Percentiles rank a stretch among this genome's conserved stretches.
Conservation (phyloP, 768 basidiomycete species). For the Gelatoporia subvermispora region DNA sequence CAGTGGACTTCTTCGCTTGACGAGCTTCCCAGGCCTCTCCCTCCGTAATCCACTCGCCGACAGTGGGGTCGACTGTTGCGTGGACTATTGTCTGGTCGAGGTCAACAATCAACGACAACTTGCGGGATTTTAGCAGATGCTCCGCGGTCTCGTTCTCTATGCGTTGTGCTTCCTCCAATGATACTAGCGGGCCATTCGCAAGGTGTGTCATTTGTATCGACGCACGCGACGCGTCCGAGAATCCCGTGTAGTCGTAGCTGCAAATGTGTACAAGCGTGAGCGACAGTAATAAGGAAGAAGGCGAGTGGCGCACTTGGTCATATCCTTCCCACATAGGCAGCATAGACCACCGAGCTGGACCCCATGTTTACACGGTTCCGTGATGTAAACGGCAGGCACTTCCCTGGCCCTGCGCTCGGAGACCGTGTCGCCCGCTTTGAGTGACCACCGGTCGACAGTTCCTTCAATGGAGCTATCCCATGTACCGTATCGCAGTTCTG, state of each 20-base stretch:
- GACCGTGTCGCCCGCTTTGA: constrained; percentile 62
- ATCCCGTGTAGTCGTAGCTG: constrained; percentile 83
- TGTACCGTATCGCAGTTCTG: constrained; percentile 76
- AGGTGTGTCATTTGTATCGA: constrained; percentile 94
- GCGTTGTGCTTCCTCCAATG: constrained; percentile 85
- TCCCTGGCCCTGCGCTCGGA: constrained; percentile 54
- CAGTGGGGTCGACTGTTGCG: constrained; percentile 96
- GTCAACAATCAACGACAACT: constrained; percentile 94
- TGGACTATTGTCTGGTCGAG: constrained; percentile 99
- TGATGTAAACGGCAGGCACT: constrained; percentile 56
- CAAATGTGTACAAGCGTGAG: constrained; percentile 11
- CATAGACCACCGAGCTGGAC: constrained; percentile 91
- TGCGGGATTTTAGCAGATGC: constrained; percentile 68
- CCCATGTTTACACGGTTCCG: constrained; percentile 95
- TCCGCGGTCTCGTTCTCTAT: constrained; percentile 82
- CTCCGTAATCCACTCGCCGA: constrained; percentile 93
- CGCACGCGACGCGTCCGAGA: constrained; percentile 81
- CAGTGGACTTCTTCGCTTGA: constrained; percentile 37
- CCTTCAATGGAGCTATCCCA: constrained; percentile 92
- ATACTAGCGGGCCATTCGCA: constrained; percentile 86
- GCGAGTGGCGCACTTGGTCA: constrained; percentile 65
- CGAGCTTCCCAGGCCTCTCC: constrained; percentile 76
- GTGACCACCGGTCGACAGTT: constrained; percentile 63
- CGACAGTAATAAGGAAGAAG: constrained; percentile 7
- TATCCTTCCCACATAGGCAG: constrained; percentile 91